phyloP scores from a whole-genome alignment of 2,329 filamentous ascomycete species.

The Exophiala spinifera region DNA sequence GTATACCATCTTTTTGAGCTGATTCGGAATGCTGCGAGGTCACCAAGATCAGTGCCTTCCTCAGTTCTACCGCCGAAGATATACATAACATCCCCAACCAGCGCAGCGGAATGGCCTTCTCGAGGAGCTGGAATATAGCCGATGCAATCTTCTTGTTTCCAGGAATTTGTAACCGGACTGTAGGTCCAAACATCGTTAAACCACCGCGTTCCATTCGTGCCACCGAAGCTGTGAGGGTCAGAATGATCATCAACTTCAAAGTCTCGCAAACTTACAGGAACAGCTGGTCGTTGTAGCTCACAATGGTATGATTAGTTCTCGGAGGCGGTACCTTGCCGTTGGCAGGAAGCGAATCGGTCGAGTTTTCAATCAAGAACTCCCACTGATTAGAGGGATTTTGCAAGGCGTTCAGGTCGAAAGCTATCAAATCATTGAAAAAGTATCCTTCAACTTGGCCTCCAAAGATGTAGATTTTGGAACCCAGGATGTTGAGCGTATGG shows the following conservation, averaged over 20 bases:
- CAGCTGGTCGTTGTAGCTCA: slow-evolving; percentile 89
- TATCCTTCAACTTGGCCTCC: slow-evolving; percentile 95
- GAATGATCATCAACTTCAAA: slow-evolving; percentile 6
- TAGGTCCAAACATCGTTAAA: slow-evolving; percentile 99
- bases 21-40: slow-evolving; percentile 81
- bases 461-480: slow-evolving; percentile 96
- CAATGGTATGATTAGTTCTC: slow-evolving; percentile 88
- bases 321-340: slow-evolving; percentile 74
- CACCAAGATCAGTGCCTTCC: slow-evolving; percentile 86
- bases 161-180: slow-evolving; percentile 76
- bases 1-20: slow-evolving; percentile 93
- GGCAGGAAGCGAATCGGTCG: slow-evolving; percentile 56
- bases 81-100: slow-evolving; percentile 99
- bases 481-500: slow-evolving; percentile 92
- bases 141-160: slow-evolving; percentile 90
- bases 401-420: slow-evolving; percentile 92
- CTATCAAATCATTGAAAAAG: slow-evolving; percentile 96
- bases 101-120: slow-evolving; percentile 88
- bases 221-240: slow-evolving; percentile 70
- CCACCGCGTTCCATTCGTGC: slow-evolving; percentile 93
- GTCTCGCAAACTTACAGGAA: slow-evolving; percentile 66
- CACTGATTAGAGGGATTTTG: slow-evolving; percentile 88
- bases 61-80: slow-evolving; percentile 95
- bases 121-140: slow-evolving; percentile 92
- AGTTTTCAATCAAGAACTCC: slow-evolving; percentile 84